These are phyloP conservation scores for Wickerhamiella alocasiicola DNA, from an alignment of 805 yeast genomes.

Conservation along the genomic window DNA sequence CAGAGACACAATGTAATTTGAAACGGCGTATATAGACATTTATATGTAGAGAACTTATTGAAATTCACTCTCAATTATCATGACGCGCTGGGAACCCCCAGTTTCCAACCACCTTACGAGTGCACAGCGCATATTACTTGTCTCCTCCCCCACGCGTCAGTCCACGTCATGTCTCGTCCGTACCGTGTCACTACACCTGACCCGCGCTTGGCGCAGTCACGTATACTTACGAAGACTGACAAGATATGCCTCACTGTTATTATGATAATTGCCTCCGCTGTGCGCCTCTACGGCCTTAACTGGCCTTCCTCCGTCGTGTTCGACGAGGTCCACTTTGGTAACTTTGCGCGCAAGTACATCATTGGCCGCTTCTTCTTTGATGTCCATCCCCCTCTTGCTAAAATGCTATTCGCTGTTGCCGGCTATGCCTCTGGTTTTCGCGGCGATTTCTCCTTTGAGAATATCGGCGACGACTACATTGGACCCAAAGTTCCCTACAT, in stretches of 20 bases:
- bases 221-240: constrained; percentile 19
- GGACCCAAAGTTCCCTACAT: constrained; percentile 37
- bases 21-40: too few species aligned
- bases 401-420: constrained; percentile 43
- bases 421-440: constrained; percentile 43
- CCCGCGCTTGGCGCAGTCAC: constrained; percentile 18
- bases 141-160: too few species aligned
- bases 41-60: too few species aligned
- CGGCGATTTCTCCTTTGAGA: constrained; percentile 33
- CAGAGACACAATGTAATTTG: too few species aligned
- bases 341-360: constrained; percentile 77
- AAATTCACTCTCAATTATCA: too few species aligned
- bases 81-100: too few species aligned
- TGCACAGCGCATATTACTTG: too few species aligned
- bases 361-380: constrained; percentile 54
- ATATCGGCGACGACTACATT: constrained; percentile 36
- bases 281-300: constrained; percentile 51
- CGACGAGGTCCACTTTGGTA: constrained; percentile 93
- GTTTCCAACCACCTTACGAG: too few species aligned
- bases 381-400: constrained; percentile 61
- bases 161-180: constrained; percentile 15
- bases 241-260: constrained; percentile 28
- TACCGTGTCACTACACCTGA: constrained; percentile 23
- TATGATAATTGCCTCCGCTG: constrained; percentile 38
- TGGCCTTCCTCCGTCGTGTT: constrained; percentile 75